A percentile compares a stretch with the other conserved stretches of the same genome.
Evolutionary conservation across 805 yeast species (phyloP).

Genomic region (Pichia eremophila): DNA sequence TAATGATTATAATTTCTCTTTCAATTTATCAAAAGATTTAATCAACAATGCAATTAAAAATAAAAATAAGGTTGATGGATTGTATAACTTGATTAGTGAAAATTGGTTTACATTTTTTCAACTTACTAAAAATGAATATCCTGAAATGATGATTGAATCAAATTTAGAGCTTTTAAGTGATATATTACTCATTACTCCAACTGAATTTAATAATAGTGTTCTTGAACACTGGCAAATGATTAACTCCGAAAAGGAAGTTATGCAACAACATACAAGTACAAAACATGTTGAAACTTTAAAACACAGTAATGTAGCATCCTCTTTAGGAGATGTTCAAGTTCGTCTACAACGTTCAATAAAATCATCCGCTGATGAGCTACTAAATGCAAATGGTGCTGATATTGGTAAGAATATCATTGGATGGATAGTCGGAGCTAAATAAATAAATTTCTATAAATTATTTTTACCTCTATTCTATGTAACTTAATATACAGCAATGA

Average conservation of each 20-base stretch:
- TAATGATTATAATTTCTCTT: conserved; percentile 53
- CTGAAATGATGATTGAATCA: conserved; percentile 8
- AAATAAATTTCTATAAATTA: background rate
- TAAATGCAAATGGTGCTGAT: conserved; percentile 16
- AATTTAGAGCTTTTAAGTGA: conserved; percentile 50
- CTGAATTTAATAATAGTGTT: conserved; percentile 45
- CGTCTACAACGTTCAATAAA: conserved; percentile 22
- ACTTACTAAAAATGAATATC: conserved; percentile 44
- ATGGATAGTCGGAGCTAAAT: conserved; percentile 28
- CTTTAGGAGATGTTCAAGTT: conserved; percentile 16
- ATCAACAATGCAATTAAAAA: conserved; percentile 20
- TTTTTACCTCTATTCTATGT: too few species aligned
- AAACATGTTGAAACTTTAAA: background rate
- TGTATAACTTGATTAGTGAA: conserved; percentile 17
- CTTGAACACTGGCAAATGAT: conserved; percentile 55
- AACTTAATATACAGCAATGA: too few species aligned
- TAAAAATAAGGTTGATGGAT: conserved; percentile 5
- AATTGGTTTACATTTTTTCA: conserved; percentile 72
- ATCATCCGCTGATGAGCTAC: conserved; percentile 19
- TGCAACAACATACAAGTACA: background rate
- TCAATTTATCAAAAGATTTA: conserved; percentile 30
- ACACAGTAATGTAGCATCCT: background rate
- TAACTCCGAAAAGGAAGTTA: conserved; percentile 22
- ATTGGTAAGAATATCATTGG: conserved; percentile 27
- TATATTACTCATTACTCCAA: conserved; percentile 42